Evolutionary conservation across 106 monocot species (phyloP).

Genomic region (Chionographis japonica): DNA sequence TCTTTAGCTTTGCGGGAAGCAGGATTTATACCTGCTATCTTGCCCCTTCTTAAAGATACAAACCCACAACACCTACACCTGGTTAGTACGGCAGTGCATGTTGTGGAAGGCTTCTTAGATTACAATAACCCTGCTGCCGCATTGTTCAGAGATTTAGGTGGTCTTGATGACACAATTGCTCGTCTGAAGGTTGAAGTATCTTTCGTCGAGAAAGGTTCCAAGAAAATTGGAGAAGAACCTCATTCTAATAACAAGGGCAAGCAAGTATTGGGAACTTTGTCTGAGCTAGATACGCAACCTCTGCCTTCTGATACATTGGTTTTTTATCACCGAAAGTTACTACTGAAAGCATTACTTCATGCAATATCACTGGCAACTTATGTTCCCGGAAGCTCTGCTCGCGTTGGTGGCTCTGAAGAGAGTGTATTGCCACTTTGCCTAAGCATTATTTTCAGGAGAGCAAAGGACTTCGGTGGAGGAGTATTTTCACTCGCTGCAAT

Average conservation of each 20-base stretch:
- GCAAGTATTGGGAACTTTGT: slow-evolving; percentile 24
- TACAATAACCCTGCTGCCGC: slow-evolving; percentile 64
- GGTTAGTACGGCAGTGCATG: slow-evolving; percentile 62
- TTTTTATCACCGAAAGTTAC: slow-evolving; percentile 45
- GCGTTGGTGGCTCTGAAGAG: slow-evolving; percentile 59
- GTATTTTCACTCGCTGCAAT: slow-evolving; percentile 73
- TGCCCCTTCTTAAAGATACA: slow-evolving; percentile 73
- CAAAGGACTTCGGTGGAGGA: slow-evolving; percentile 75
- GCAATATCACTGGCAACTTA: slow-evolving; percentile 74
- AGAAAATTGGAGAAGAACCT: slow-evolving; percentile 29
- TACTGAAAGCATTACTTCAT: slow-evolving; percentile 65
- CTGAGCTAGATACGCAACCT: slow-evolving; percentile 26
- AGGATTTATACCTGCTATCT: slow-evolving; percentile 66
- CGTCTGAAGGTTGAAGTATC: slow-evolving; percentile 61
- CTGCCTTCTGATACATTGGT: slow-evolving; percentile 38
- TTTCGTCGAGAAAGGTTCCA: slow-evolving; percentile 27
- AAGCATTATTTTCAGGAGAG: slow-evolving; percentile 55
- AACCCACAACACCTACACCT: slow-evolving; percentile 55
- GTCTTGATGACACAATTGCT: slow-evolving; percentile 72
- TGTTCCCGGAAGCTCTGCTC: slow-evolving; percentile 57
- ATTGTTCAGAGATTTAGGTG: slow-evolving; percentile 75
- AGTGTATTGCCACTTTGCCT: slow-evolving; percentile 53
- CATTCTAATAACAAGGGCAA: slow-evolving; percentile 39
- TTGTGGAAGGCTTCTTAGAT: slow-evolving; percentile 68
- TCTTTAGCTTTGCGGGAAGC: slow-evolving; percentile 68